These are phyloP conservation scores for Phellopilus nigrolimitatus DNA, from an alignment of 1,284 basidiomycete genomes.

Conservation along the genomic window DNA sequence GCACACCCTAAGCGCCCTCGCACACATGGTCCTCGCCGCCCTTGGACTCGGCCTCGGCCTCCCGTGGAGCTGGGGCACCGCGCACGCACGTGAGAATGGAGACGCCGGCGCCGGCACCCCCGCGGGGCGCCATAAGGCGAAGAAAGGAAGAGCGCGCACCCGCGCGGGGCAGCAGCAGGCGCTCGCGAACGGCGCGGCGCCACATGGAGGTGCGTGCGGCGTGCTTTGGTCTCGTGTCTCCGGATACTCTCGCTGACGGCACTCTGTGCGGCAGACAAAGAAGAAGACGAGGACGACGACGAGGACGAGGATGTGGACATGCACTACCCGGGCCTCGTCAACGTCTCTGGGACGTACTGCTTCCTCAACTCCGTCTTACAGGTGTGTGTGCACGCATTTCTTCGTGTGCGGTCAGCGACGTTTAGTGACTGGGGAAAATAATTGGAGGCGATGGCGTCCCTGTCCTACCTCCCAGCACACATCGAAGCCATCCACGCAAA, in stretches of 20 bases:
- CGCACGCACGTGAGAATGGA: not conserved
- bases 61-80: slow-evolving; percentile 13
- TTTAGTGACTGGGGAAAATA: slow-evolving; percentile 15
- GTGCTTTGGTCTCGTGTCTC: too few relatives aligned
- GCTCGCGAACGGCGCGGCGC: not conserved
- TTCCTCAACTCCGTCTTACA: slow-evolving; percentile 94
- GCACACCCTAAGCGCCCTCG: slow-evolving; percentile 2
- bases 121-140: slow-evolving; percentile 35
- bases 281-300: slow-evolving; percentile 4
- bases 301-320: slow-evolving; percentile 31
- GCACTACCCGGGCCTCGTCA: slow-evolving; percentile 83
- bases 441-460: slow-evolving; percentile 73
- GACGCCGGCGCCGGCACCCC: not conserved
- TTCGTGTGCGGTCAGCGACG: not conserved
- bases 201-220: not conserved
- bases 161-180: not conserved
- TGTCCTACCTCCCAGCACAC: slow-evolving; percentile 71
- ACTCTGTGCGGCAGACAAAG: not conserved
- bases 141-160: slow-evolving; percentile 32
- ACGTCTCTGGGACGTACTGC: slow-evolving; percentile 91
- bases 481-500: slow-evolving; percentile 67
- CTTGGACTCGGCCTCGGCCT: slow-evolving; percentile 6
- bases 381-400: slow-evolving; percentile 39
- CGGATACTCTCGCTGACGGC: not conserved
- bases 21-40: slow-evolving; percentile 14